Evolutionary conservation across 129 eudicot species (phyloP).

Genomic region (Tagetes patula): DNA sequence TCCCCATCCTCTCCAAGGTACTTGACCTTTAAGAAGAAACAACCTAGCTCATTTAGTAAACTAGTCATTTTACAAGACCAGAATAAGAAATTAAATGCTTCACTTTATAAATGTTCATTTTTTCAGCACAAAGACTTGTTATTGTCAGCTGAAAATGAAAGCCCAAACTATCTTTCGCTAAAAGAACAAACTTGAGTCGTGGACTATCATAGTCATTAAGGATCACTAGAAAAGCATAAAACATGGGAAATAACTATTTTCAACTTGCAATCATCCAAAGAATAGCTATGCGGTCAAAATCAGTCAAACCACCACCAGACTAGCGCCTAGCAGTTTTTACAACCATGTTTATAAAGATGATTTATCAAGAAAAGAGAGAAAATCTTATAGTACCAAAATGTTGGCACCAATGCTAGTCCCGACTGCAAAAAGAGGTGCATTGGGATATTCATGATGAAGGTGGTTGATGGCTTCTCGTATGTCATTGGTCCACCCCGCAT

Average conservation of each 20-base stretch:
- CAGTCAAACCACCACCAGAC: too few relatives aligned
- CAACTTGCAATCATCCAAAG: too few relatives aligned
- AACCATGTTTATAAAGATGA: too few relatives aligned
- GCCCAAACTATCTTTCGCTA: not conserved
- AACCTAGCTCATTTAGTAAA: not conserved
- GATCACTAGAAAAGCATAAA: not conserved
- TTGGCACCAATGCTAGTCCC: slow-evolving; percentile 98
- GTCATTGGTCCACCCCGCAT: slow-evolving; percentile 98
- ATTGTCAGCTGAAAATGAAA: not conserved
- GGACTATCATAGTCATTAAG: not conserved
- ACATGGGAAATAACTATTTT: not conserved
- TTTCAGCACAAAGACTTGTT: not conserved
- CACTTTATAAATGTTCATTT: not conserved
- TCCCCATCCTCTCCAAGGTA: slow-evolving; percentile 98
- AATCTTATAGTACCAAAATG: slow-evolving; percentile 53
- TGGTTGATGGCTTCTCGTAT: slow-evolving; percentile 54
- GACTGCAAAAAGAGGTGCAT: slow-evolving; percentile 70
- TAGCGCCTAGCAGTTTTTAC: too few relatives aligned
- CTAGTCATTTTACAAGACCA: not conserved
- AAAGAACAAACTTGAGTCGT: not conserved
- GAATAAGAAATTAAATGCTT: not conserved
- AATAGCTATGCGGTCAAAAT: too few relatives aligned
- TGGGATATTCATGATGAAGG: slow-evolving; percentile 64
- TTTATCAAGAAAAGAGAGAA: not conserved
- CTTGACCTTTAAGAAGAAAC: slow-evolving; percentile 55